These are phyloP conservation scores for Aspergillus ostianus DNA, from an alignment of 495 filamentous ascomycete species.

Conservation along the genomic window DNA sequence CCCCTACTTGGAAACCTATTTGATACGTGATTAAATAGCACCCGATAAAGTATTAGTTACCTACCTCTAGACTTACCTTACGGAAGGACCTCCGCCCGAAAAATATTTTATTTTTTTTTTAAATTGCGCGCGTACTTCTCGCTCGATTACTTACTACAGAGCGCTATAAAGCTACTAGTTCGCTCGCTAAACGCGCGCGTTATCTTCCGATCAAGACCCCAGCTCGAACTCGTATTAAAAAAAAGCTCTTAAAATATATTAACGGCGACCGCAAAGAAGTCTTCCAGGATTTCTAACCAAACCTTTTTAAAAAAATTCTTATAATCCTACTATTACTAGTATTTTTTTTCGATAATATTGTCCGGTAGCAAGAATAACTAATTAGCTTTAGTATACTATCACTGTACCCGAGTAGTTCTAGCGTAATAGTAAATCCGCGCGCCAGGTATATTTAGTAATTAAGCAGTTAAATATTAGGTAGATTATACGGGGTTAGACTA, in stretches of 20 bases:
- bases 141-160: neutral
- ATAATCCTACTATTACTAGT: neutral
- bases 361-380: neutral
- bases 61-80: neutral
- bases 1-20: neutral
- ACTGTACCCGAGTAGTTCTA: slow-evolving; percentile 2
- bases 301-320: neutral
- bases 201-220: neutral
- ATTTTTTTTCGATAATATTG: neutral
- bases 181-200: neutral
- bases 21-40: neutral
- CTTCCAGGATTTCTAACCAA: neutral
- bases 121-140: neutral
- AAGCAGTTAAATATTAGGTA: neutral
- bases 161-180: neutral
- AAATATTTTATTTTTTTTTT: neutral
- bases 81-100: slow-evolving; percentile 1
- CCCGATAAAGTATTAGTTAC: neutral
- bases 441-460: slow-evolving; percentile 2
- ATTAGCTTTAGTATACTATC: neutral
- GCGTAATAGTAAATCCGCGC: slow-evolving; percentile 1
- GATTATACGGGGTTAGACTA: neutral
- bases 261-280: neutral
- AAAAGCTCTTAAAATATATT: neutral
- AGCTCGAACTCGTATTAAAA: slow-evolving; percentile 1